These are phyloP conservation scores for Zoysia matrella DNA, from an alignment of 202 grass and related monocot genomes.

Conservation along the genomic window DNA sequence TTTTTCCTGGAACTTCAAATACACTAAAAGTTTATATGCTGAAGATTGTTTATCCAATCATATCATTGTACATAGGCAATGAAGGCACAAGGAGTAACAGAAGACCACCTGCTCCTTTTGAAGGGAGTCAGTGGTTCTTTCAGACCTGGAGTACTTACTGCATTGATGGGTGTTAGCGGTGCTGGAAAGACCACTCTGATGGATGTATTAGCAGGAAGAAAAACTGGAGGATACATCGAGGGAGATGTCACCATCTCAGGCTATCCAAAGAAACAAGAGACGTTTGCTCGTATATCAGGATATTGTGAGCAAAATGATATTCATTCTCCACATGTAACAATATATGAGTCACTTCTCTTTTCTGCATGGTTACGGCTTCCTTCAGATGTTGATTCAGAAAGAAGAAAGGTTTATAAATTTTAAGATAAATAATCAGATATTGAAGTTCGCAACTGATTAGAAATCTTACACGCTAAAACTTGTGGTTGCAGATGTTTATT, in stretches of 20 bases:
- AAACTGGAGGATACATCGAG: slow-evolving; percentile 94
- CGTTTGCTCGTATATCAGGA: slow-evolving; percentile 92
- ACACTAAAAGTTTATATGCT: slow-evolving; percentile 25
- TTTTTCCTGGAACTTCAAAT: slow-evolving; percentile 31
- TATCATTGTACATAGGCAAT: slow-evolving; percentile 65
- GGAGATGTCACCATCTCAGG: slow-evolving; percentile 84
- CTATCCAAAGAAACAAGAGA: slow-evolving; percentile 97
- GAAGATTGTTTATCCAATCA: slow-evolving; percentile 24
- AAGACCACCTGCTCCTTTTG: slow-evolving; percentile 76
- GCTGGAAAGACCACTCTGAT: slow-evolving; percentile 95
- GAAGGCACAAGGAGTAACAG: slow-evolving; percentile 76
- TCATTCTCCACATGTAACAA: too few species aligned
- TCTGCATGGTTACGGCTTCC: slow-evolving; percentile 88
- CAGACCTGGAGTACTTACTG: slow-evolving; percentile 92
- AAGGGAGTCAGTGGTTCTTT: slow-evolving; percentile 96
- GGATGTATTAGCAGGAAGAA: slow-evolving; percentile 96
- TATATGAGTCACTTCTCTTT: slow-evolving; percentile 86
- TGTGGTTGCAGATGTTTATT: slow-evolving; percentile 81
- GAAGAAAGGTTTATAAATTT: slow-evolving; percentile 67
- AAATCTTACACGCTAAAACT: slow-evolving; percentile 30
- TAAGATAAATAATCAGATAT: not conserved
- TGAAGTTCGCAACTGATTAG: slow-evolving; percentile 31
- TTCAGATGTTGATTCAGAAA: slow-evolving; percentile 56
- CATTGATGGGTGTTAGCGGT: slow-evolving; percentile 98
- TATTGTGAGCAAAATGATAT: slow-evolving; percentile 57